Conservation (phyloP, 1,284 basidiomycete species). For the Hymenochaete sp. region DNA sequence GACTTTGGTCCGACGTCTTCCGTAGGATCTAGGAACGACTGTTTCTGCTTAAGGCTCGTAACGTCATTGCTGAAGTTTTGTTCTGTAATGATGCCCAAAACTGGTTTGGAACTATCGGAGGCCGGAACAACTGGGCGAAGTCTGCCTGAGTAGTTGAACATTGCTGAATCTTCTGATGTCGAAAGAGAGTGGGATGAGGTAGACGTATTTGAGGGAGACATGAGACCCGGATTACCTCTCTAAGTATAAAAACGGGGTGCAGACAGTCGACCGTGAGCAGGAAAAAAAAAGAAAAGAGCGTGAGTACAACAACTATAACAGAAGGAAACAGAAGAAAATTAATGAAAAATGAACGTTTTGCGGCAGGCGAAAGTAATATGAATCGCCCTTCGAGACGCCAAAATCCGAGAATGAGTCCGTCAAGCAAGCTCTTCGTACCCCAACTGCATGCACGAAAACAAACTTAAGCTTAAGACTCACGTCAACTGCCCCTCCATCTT, state of each 20-base stretch:
- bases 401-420: neutral
- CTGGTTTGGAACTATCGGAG: too few species aligned
- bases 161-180: constrained; percentile 16
- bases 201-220: constrained; percentile 14
- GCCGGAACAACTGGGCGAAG: too few species aligned
- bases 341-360: too few species aligned
- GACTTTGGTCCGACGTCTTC: too few species aligned
- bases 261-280: neutral
- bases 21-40: too few species aligned
- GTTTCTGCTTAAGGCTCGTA: too few species aligned
- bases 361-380: neutral
- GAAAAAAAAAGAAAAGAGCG: neutral
- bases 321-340: neutral
- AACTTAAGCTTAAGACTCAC: constrained; percentile 6
- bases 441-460: neutral
- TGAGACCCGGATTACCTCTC: constrained; percentile 11
- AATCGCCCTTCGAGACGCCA: neutral
- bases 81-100: too few species aligned
- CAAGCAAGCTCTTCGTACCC: neutral
- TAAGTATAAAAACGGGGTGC: neutral
- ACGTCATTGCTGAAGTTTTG: too few species aligned
- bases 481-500: constrained; percentile 7
- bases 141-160: too few species aligned
- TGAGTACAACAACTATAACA: neutral
- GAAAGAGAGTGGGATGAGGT: constrained; percentile 8